Conservation (phyloP, 2,329 filamentous ascomycete species). For the Tolypocladium nubicola region DNA sequence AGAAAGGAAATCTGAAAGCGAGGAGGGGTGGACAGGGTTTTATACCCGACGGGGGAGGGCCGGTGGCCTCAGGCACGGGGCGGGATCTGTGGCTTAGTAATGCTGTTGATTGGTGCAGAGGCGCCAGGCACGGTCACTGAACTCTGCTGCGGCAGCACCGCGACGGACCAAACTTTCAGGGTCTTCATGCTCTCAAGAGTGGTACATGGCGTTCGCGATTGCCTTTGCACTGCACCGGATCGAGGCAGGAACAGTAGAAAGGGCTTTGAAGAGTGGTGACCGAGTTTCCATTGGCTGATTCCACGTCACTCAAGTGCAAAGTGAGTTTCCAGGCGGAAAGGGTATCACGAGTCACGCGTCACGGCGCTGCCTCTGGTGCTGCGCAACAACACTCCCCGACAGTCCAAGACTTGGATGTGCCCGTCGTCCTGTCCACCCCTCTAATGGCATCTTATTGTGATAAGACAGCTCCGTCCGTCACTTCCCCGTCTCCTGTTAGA, state of each 20-base stretch:
- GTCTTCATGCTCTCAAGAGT: no score
- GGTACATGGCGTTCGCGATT: no score
- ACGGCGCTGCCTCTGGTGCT: neutral
- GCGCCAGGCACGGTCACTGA: neutral
- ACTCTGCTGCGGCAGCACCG: neutral
- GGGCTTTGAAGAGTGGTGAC: no score
- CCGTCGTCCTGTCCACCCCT: neutral
- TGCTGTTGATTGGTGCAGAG: neutral
- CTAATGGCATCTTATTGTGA: neutral
- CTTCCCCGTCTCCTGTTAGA: neutral
- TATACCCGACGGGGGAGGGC: slow-evolving; percentile 15
- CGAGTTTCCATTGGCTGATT: neutral
- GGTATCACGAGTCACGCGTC: neutral
- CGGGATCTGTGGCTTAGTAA: slow-evolving; percentile 1
- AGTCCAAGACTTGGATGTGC: neutral
- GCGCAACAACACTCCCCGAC: neutral
- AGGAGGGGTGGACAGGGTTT: slow-evolving; percentile 14
- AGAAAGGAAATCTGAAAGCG: slow-evolving; percentile 22
- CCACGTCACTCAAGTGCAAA: neutral
- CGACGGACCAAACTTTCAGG: no score
- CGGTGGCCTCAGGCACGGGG: slow-evolving; percentile 1
- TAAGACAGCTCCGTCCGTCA: neutral
- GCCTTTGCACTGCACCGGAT: neutral
- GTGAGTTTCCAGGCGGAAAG: neutral
- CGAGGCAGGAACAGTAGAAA: neutral